Conservation (phyloP, 164 flowering plant genomes). For the Nymphaea thermarum region DNA sequence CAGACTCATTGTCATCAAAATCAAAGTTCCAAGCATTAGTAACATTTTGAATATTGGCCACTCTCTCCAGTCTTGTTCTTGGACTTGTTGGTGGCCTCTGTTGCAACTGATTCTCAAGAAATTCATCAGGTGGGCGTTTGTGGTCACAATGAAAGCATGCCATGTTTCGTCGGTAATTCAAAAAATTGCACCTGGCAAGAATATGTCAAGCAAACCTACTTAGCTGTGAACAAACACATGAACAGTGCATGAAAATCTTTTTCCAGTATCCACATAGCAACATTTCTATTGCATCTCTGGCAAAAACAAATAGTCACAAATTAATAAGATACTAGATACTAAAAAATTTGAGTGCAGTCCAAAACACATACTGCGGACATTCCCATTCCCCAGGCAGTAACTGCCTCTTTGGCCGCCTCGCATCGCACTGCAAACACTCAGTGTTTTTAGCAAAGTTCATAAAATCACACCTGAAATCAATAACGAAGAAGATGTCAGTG, state of each 20-base stretch:
- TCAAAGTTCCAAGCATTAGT: constrained; percentile 93
- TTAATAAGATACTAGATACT: neutral
- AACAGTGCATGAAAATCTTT: neutral
- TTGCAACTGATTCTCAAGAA: constrained; percentile 38
- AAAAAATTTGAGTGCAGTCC: neutral
- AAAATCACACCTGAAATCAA: constrained; percentile 78
- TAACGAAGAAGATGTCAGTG: neutral
- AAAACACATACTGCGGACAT: constrained; percentile 68
- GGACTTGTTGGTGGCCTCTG: constrained; percentile 28
- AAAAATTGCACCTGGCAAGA: constrained; percentile 78
- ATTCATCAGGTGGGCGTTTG: constrained; percentile 85
- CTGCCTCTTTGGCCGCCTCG: constrained; percentile 90
- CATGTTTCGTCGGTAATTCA: constrained; percentile 90
- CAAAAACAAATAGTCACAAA: neutral
- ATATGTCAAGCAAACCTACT: constrained; percentile 4
- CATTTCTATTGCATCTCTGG: too few species aligned
- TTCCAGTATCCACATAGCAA: too few species aligned
- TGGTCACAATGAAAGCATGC: constrained; percentile 91
- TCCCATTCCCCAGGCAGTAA: constrained; percentile 99
- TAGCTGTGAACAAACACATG: neutral
- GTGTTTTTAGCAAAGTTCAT: constrained; percentile 97
- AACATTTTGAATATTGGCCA: constrained; percentile 28
- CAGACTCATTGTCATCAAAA: constrained; percentile 95
- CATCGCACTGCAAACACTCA: constrained; percentile 94
- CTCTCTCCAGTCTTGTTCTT: constrained; percentile 32